Evolutionary conservation across 257 asterid species (phyloP).

Genomic region (Solanum megistacrolobum): DNA sequence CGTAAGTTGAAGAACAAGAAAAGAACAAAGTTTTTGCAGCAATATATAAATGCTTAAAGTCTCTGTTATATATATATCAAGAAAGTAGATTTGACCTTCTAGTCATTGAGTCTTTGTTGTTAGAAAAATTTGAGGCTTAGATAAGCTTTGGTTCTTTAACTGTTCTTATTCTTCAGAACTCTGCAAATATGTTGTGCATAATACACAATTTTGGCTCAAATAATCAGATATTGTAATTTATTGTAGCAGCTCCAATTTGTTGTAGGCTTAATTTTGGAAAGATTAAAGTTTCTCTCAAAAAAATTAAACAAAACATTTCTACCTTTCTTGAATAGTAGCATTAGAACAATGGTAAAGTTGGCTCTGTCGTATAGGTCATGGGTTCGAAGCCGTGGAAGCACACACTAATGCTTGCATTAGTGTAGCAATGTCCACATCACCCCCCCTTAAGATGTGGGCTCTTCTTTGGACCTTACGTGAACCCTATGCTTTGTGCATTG

Average conservation of each 20-base stretch:
- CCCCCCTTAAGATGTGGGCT: not conserved
- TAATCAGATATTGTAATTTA: not conserved
- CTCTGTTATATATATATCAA: not conserved
- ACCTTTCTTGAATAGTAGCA: not conserved
- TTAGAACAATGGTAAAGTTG: not conserved
- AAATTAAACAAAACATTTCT: not conserved
- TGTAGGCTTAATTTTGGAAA: not conserved
- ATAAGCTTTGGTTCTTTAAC: conserved; percentile 3
- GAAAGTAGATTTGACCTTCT: conserved; percentile 1
- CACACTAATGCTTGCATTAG: not conserved
- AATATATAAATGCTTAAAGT: conserved; percentile 40
- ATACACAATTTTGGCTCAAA: conserved; percentile 1
- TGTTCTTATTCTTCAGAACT: not conserved
- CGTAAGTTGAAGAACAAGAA: conserved; percentile 90
- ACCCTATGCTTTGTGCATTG: not conserved
- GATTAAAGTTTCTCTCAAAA: not conserved
- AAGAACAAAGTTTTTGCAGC: conserved; percentile 66
- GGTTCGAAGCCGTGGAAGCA: not conserved
- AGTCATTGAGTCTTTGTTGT: conserved; percentile 20
- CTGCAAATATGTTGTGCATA: conserved; percentile 8
- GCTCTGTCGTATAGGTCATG: fast-evolving
- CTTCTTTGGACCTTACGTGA: not conserved
- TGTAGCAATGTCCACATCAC: not conserved
- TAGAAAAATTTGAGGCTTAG: conserved; percentile 16
- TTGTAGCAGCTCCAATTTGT: not conserved